phyloP scores from a whole-genome alignment of 116 monocot species.

The Zostera marina region DNA sequence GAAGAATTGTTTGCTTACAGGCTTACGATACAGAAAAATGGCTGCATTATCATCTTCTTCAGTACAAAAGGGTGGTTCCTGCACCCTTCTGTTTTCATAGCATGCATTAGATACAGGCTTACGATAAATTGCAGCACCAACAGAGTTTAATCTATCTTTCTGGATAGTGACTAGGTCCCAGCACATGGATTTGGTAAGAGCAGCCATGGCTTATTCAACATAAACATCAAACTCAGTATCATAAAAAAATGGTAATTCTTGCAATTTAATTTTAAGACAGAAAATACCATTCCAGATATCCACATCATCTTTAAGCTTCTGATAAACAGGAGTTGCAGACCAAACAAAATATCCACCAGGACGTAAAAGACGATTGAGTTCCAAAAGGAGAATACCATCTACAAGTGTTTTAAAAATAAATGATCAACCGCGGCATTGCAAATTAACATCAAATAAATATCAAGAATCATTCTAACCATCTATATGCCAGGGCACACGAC shows the following conservation, averaged over 20 bases:
- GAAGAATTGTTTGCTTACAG: too few relatives aligned
- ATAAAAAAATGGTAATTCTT: not conserved
- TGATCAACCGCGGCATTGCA: too few relatives aligned
- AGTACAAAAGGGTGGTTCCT: not conserved
- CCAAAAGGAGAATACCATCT: slow-evolving; percentile 72
- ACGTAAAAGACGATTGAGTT: slow-evolving; percentile 66
- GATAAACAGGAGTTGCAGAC: slow-evolving; percentile 89
- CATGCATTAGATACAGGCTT: not conserved
- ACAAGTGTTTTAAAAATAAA: not conserved
- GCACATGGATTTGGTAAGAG: slow-evolving; percentile 66
- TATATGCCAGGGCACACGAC: slow-evolving; percentile 8
- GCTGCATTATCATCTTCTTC: too few relatives aligned
- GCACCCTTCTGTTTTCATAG: not conserved
- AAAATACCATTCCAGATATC: slow-evolving; percentile 62
- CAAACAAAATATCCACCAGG: slow-evolving; percentile 87
- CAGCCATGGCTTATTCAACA: slow-evolving; percentile 47
- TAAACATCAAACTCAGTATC: not conserved
- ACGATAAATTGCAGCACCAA: not conserved
- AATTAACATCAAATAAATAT: not conserved
- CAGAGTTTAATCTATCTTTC: slow-evolving; percentile 50
- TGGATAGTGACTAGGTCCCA: slow-evolving; percentile 33
- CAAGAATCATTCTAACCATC: not conserved
- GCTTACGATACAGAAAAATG: too few relatives aligned
- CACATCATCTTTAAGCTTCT: slow-evolving; percentile 69
- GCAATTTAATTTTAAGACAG: not conserved